Evolutionary conservation across 192 early-diverging fungal species (phyloP), one percentile per base, ranked within the genome.

Genomic region (Coemansia sp.): DNA sequence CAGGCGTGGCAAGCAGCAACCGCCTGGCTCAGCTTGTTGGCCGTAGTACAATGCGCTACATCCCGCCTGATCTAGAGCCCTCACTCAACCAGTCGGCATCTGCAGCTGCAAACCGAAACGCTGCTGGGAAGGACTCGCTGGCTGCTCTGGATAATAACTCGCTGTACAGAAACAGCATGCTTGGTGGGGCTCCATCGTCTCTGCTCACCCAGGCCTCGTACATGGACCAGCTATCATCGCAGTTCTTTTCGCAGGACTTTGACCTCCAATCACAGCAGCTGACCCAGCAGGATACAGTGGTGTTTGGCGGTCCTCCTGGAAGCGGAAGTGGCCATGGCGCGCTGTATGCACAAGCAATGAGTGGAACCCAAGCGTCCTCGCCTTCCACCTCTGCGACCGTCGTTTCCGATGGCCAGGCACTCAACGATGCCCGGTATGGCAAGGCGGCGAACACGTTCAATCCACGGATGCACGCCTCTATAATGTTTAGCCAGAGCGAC

Each of bases 401-500:
- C 53, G 29, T 29, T 62, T 50, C 42, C 42, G 29, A 56, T 5
- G 10, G 34, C 32, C 20, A 25, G 45, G 8, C 42, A 13, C 5
- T 11, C 41, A 41, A 29, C 23, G 13, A 19, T 23, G 15, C 20
- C 7, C 48, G 34, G 17, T 34, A 42, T 19, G 58, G 8, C 9
- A 35, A 48, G 32, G 19, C 35, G 9, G 29, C 19, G 2, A 76
- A 73, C 59, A 49, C 58, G 23, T 77, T 77, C 59, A 71, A 69
- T 35, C 73, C 80, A 5, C 70, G 69, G 15, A 71, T 82, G 80
- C 80, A 77, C 40, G 71, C 74, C 3, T 77, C 72, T 3, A 82
- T 82, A 20, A 74, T 76, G 75, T 75, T 82, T 35, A 77, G 75
- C 56, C 71, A 69, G 34, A 77, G 75, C 63, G 80, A 82, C 62